A percentile compares a stretch with the other conserved stretches of the same genome.
phyloP scores from a whole-genome alignment of 768 basidiomycete species.

The Trametes maxima region DNA sequence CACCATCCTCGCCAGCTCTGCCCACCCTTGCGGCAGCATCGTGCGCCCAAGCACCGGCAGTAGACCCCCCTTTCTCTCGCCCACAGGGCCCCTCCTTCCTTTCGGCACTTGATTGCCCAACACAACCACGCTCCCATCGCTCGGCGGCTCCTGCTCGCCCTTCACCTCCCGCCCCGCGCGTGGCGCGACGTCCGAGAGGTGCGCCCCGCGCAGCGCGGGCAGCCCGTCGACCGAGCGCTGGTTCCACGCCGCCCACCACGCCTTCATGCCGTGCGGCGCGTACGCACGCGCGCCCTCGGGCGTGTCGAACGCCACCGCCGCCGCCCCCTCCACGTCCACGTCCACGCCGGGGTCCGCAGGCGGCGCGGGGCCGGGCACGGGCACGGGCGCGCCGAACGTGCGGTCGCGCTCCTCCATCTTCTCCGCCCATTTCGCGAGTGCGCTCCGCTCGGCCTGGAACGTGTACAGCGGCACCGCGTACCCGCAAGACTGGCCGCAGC shows the following conservation, averaged over 20 bases:
- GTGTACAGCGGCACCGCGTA: constrained; percentile 62
- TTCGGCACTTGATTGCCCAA: background rate
- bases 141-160: constrained; percentile 2
- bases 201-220: constrained; percentile 45
- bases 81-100: background rate
- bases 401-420: constrained; percentile 47
- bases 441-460: constrained; percentile 55
- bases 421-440: constrained; percentile 49
- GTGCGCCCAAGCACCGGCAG: background rate
- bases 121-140: background rate
- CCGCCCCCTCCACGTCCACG: background rate
- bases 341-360: constrained; percentile 3
- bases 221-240: constrained; percentile 58
- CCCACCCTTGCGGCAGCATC: background rate
- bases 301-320: constrained; percentile 25
- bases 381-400: constrained; percentile 4
- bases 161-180: background rate
- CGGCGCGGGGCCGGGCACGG: background rate
- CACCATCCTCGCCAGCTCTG: background rate
- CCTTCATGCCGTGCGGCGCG: constrained; percentile 45
- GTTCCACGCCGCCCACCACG: constrained; percentile 58
- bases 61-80: background rate
- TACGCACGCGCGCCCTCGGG: background rate
- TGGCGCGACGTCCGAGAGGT: background rate
- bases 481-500: constrained; percentile 59